Percentiles rank a stretch among this genome's conserved stretches.
Conservation (phyloP, 352 stramenopile genomes). For the Phytophthora sojae region DNA sequence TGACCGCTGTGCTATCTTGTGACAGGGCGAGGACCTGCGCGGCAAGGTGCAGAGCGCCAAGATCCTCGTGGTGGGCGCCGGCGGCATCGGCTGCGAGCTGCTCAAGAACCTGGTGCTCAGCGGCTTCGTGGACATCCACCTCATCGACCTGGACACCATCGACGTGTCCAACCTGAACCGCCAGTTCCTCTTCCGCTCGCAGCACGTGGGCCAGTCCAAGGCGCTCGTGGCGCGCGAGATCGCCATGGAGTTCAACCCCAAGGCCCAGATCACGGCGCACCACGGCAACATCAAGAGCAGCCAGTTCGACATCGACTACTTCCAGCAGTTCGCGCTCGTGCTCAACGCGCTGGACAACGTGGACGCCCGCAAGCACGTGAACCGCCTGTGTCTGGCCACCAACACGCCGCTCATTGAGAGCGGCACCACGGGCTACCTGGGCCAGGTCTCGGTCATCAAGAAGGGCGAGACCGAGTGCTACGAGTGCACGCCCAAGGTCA, state of each 20-base stretch:
- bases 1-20: not conserved
- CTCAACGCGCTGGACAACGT: constrained; percentile 99
- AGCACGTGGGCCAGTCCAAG: constrained; percentile 98
- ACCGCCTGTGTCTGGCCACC: constrained; percentile 96
- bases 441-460: constrained; percentile 98
- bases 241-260: constrained; percentile 90
- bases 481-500: constrained; percentile 96
- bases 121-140: constrained; percentile 93
- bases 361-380: constrained; percentile 98
- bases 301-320: constrained; percentile 94
- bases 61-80: constrained; percentile 97
- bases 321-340: constrained; percentile 97
- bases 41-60: constrained; percentile 81
- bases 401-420: constrained; percentile 95
- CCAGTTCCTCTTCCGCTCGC: constrained; percentile 98
- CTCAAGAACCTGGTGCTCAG: constrained; percentile 99
- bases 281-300: constrained; percentile 98
- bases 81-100: constrained; percentile 99
- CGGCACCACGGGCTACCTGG: constrained; percentile 98
- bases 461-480: constrained; percentile 99
- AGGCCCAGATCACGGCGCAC: constrained; percentile 91
- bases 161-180: constrained; percentile 99
- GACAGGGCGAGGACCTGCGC: constrained; percentile 67
- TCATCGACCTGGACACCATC: constrained; percentile 99
- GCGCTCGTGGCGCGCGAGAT: constrained; percentile 88